A percentile compares a stretch with the other conserved stretches of the same genome.
Evolutionary conservation across 2,329 filamentous ascomycete species (phyloP).

Genomic region (Mycocentrospora acerina): DNA sequence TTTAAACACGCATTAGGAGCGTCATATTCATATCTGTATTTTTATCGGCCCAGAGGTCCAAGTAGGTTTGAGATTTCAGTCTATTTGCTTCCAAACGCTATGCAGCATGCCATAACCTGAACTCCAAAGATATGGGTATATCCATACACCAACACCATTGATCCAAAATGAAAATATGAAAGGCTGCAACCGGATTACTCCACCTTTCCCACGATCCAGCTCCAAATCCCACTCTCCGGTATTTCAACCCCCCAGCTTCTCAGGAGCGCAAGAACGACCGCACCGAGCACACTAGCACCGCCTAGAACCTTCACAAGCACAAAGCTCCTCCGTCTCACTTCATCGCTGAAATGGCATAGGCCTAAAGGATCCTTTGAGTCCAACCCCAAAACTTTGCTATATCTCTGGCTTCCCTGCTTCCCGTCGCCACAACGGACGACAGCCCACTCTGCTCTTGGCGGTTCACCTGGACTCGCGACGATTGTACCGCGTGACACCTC

Average conservation of each 20-base stretch:
- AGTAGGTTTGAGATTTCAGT: no score
- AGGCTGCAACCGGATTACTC: conserved; percentile 3
- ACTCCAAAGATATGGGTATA: no score
- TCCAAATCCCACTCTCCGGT: conserved; percentile 30
- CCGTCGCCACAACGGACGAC: conserved; percentile 28
- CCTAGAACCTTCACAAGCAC: conserved; percentile 72
- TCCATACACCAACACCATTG: no score
- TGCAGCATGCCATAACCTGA: no score
- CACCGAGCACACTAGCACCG: conserved; percentile 72
- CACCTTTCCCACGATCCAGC: conserved; percentile 18
- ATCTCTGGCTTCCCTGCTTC: conserved; percentile 28
- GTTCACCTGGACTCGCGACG: conserved; percentile 24
- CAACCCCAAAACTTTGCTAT: conserved; percentile 33
- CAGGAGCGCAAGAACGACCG: conserved; percentile 58
- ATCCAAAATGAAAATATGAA: no score
- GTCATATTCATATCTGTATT: no score
- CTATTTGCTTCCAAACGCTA: no score
- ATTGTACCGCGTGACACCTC: conserved; percentile 53
- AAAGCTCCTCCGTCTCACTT: conserved; percentile 65
- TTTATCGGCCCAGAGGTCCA: no score
- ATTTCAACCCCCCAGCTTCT: conserved; percentile 39
- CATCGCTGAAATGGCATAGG: conserved; percentile 68
- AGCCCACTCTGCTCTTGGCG: conserved; percentile 37
- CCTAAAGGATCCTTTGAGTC: conserved; percentile 76
- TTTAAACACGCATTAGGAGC: no score